Conservation (phyloP, 148 eudicot genomes). For the Camellia lanceoleosa region DNA sequence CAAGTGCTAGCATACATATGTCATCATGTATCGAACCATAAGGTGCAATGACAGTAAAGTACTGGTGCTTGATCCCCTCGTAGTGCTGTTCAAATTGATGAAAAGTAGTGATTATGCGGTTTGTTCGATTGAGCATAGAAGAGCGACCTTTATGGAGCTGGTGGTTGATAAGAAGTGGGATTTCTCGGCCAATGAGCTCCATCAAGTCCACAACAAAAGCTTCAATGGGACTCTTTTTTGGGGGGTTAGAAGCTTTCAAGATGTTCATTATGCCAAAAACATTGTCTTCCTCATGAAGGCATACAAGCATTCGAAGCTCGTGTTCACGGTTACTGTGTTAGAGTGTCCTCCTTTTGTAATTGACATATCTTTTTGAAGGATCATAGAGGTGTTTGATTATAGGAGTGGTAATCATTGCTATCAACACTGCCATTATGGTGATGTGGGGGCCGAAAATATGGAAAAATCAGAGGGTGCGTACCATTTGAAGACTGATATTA, state of each 20-base stretch:
- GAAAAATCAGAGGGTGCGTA: too few relatives aligned
- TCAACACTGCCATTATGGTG: too few relatives aligned
- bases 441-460: too few relatives aligned
- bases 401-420: too few relatives aligned
- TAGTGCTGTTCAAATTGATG: background rate
- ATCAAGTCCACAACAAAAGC: conserved; percentile 2
- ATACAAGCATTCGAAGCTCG: background rate
- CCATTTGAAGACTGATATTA: too few relatives aligned
- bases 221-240: conserved; percentile 10
- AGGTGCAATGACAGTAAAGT: conserved; percentile 9
- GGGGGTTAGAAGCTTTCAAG: background rate
- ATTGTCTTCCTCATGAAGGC: conserved; percentile 11
- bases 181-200: conserved; percentile 7
- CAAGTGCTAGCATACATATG: conserved; percentile 12
- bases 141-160: conserved; percentile 1
- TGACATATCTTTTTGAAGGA: conserved; percentile 14
- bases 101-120: conserved; percentile 6
- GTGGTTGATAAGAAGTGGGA: conserved; percentile 18
- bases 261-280: conserved; percentile 3
- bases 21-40: conserved; percentile 12
- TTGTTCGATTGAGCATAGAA: background rate
- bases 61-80: background rate
- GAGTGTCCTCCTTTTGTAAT: conserved; percentile 13
- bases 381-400: conserved; percentile 9
- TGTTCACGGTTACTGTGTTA: background rate